Percentiles rank a stretch among this genome's conserved stretches.
These are phyloP conservation scores for Discostella stelligera DNA, from an alignment of 352 stramenopile species.

Conservation along the genomic window DNA sequence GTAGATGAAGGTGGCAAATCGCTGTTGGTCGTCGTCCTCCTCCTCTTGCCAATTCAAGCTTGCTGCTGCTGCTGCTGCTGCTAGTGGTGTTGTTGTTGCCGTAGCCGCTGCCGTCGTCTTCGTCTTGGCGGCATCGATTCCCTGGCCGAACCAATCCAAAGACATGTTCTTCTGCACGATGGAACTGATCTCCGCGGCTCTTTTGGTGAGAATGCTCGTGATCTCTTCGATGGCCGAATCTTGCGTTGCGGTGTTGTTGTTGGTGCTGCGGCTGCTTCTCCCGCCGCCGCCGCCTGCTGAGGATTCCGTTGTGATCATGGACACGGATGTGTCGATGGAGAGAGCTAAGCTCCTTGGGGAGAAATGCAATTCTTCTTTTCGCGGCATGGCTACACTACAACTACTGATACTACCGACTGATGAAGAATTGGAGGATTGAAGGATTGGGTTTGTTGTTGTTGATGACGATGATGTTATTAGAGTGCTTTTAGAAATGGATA, in stretches of 20 bases:
- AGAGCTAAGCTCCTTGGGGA: background rate
- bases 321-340: background rate
- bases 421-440: no score
- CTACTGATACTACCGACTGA: background rate
- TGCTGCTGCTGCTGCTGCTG: background rate
- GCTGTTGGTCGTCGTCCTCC: no score
- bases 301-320: background rate
- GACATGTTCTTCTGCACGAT: constrained; percentile 15
- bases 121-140: background rate
- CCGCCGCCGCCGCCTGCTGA: background rate
- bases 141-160: background rate
- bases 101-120: no score
- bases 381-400: background rate
- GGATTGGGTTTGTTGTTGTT: no score
- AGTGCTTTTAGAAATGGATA: no score
- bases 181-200: constrained; percentile 28
- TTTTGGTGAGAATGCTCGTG: constrained; percentile 24
- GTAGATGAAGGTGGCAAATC: constrained; percentile 1
- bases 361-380: background rate
- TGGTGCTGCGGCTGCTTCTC: no score
- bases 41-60: background rate
- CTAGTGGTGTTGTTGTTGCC: no score
- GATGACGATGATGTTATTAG: no score
- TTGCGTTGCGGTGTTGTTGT: background rate
- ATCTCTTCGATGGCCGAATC: constrained; percentile 31